phyloP scores from a whole-genome alignment of 495 filamentous ascomycete genomes.

The Hamigera avellanea region DNA sequence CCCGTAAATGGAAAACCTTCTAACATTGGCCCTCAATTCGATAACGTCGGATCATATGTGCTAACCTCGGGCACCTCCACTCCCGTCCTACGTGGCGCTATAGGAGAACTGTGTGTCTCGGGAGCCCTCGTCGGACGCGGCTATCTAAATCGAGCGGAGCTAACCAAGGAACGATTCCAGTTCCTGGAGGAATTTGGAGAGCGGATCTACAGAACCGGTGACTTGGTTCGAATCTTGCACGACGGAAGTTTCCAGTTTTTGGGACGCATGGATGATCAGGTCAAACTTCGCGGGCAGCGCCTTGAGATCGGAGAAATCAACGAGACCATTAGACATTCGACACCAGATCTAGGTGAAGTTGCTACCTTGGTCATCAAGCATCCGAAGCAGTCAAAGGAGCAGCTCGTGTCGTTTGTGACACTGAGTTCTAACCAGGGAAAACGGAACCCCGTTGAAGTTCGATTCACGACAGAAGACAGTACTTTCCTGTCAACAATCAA shows the following conservation, averaged over 20 bases:
- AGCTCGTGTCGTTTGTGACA: slow-evolving; percentile 61
- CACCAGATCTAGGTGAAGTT: slow-evolving; percentile 37
- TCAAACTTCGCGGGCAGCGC: slow-evolving; percentile 22
- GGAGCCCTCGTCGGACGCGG: slow-evolving; percentile 24
- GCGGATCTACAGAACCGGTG: slow-evolving; percentile 36
- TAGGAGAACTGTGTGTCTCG: slow-evolving; percentile 30
- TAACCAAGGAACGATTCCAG: slow-evolving; percentile 23
- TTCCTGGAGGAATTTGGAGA: slow-evolving; percentile 7
- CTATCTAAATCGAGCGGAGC: slow-evolving; percentile 27
- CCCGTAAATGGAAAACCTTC: slow-evolving; percentile 12
- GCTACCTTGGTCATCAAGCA: slow-evolving; percentile 56
- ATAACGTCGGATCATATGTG: slow-evolving; percentile 18
- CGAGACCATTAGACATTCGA: slow-evolving; percentile 6
- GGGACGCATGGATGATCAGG: slow-evolving; percentile 19
- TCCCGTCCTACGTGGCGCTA: slow-evolving; percentile 13
- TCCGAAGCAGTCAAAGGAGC: slow-evolving; percentile 48
- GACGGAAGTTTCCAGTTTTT: slow-evolving; percentile 29
- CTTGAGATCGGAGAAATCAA: slow-evolving; percentile 24
- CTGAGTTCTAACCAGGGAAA: slow-evolving; percentile 11
- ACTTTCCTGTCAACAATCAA: slow-evolving; percentile 19
- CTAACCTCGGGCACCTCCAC: slow-evolving; percentile 9
- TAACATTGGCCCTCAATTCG: slow-evolving; percentile 19
- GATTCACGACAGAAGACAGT: slow-evolving; percentile 3
- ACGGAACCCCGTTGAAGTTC: slow-evolving; percentile 2
- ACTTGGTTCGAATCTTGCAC: slow-evolving; percentile 28